Conservation (phyloP, 164 flowering plant genomes). For the Sextonia rubra region DNA sequence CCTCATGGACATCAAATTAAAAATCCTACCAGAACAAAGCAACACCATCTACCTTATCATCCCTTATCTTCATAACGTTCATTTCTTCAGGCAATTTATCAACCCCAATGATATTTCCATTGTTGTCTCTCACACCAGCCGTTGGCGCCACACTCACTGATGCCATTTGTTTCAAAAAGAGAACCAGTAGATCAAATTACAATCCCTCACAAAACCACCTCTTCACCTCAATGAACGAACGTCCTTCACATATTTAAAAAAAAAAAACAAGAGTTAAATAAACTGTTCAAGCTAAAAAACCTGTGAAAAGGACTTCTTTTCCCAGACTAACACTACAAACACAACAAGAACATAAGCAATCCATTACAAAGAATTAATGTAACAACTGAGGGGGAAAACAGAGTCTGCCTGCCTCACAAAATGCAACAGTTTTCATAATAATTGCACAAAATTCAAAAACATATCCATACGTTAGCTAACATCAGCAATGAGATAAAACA, state of each 20-base stretch:
- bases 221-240: neutral
- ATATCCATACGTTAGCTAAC: too few species aligned
- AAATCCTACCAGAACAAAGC: neutral
- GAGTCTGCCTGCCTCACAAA: too few species aligned
- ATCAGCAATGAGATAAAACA: too few species aligned
- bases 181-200: neutral
- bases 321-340: too few species aligned
- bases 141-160: conserved; percentile 43
- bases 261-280: neutral
- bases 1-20: neutral
- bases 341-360: too few species aligned
- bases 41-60: conserved; percentile 49
- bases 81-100: conserved; percentile 72
- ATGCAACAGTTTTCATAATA: too few species aligned
- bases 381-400: too few species aligned
- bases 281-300: neutral
- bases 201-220: neutral
- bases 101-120: conserved; percentile 39
- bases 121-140: conserved; percentile 43
- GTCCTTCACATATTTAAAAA: conserved; percentile 9
- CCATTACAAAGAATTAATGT: too few species aligned
- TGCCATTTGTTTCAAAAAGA: conserved; percentile 32
- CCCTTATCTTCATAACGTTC: conserved; percentile 77
- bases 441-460: too few species aligned
- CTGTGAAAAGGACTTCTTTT: too few species aligned